These are phyloP conservation scores for Harringtonia lauricola DNA, from an alignment of 2,329 filamentous ascomycete species.

Conservation along the genomic window DNA sequence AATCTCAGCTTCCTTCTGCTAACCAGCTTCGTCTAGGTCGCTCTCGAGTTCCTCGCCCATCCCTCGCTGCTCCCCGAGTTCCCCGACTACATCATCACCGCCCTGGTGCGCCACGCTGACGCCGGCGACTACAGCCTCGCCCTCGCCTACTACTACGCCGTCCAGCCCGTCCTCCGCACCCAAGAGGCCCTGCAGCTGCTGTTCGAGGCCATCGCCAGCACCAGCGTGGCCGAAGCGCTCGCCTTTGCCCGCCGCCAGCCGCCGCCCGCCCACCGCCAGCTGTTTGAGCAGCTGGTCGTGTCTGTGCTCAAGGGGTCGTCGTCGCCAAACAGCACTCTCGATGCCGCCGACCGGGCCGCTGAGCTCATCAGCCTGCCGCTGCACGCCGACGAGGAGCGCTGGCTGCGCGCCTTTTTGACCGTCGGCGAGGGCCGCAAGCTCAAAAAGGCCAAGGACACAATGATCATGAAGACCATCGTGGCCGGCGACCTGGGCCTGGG, in stretches of 20 bases:
- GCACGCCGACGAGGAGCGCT: conserved; percentile 57
- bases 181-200: conserved; percentile 52
- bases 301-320: conserved; percentile 34
- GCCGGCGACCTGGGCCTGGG: conserved; percentile 47
- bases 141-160: conserved; percentile 68
- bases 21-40: no score
- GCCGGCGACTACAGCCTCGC: conserved; percentile 52
- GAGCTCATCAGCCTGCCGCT: conserved; percentile 67
- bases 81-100: conserved; percentile 67
- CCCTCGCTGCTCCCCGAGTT: conserved; percentile 73
- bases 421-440: conserved; percentile 53
- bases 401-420: conserved; percentile 61
- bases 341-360: conserved; percentile 43
- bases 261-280: conserved; percentile 45
- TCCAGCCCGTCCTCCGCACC: conserved; percentile 60
- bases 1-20: no score
- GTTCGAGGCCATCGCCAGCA: conserved; percentile 56
- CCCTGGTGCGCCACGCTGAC: conserved; percentile 51
- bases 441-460: conserved; percentile 58
- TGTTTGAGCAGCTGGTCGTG: conserved; percentile 57
- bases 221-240: conserved; percentile 62
- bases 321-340: conserved; percentile 11
- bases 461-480: conserved; percentile 63
- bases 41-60: conserved; percentile 67
- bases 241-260: conserved; percentile 59